Percentiles rank a stretch among this genome's conserved stretches.
Evolutionary conservation across 2,329 filamentous ascomycete species (phyloP).

Genomic region (Talaromyces piceae): DNA sequence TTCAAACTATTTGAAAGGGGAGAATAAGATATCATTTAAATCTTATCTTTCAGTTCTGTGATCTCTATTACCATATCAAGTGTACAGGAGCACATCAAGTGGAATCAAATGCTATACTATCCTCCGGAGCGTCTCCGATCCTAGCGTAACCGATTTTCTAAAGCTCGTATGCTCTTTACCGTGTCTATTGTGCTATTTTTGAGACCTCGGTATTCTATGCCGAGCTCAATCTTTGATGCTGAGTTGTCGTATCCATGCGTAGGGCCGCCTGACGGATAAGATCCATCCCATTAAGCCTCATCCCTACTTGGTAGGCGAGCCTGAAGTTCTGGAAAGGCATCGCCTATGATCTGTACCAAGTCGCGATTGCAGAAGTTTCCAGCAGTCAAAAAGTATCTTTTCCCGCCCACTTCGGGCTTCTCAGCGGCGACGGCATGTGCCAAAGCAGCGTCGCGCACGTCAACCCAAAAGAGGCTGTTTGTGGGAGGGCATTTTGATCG

Average conservation of each 20-base stretch:
- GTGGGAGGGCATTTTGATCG: conserved; percentile 13
- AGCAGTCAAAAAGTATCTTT: conserved; percentile 20
- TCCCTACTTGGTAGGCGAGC: conserved; percentile 24
- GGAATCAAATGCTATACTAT: background rate
- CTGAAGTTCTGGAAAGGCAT: conserved; percentile 24
- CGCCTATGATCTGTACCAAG: conserved; percentile 18
- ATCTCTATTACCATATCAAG: no score
- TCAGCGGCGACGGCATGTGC: conserved; percentile 23
- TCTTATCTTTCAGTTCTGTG: no score
- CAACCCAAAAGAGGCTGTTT: conserved; percentile 18
- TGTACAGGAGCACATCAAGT: background rate
- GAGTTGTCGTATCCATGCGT: conserved; percentile 32
- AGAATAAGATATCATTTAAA: no score
- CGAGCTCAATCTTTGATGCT: conserved; percentile 33
- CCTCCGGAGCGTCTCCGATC: background rate
- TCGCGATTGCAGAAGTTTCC: conserved; percentile 18
- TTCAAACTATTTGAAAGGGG: no score
- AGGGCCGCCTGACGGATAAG: conserved; percentile 5
- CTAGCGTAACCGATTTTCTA: background rate
- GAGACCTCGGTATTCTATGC: conserved; percentile 26
- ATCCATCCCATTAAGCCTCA: conserved; percentile 18
- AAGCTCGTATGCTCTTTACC: conserved; percentile 12
- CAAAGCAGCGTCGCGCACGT: conserved; percentile 26
- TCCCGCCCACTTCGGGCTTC: conserved; percentile 14
- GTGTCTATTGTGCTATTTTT: conserved; percentile 11